Evolutionary conservation across 495 filamentous ascomycete species (phyloP).

Genomic region (Viridothelium virens): DNA sequence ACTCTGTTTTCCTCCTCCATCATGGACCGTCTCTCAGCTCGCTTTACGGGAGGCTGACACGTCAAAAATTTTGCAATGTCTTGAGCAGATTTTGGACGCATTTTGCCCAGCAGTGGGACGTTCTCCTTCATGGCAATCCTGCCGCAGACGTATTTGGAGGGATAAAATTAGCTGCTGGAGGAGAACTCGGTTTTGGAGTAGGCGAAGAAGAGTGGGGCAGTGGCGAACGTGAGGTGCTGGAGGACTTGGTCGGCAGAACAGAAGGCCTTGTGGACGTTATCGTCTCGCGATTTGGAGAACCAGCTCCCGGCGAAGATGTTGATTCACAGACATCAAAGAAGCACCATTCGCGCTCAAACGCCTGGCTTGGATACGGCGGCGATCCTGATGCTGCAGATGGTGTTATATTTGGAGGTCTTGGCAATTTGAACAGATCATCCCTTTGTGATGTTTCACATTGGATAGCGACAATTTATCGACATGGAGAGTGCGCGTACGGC

Average conservation of each 20-base stretch:
- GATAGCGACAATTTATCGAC: slow-evolving; percentile 75
- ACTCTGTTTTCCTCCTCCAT: slow-evolving; percentile 78
- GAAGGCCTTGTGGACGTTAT: slow-evolving; percentile 73
- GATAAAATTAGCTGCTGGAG: slow-evolving; percentile 82
- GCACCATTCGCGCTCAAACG: background rate
- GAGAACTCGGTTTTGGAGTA: slow-evolving; percentile 86
- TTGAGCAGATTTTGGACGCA: slow-evolving; percentile 77
- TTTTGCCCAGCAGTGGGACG: slow-evolving; percentile 77
- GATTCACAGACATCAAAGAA: slow-evolving; percentile 20
- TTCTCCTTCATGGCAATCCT: slow-evolving; percentile 83
- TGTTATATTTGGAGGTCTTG: slow-evolving; percentile 71
- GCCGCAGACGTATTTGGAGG: slow-evolving; percentile 69
- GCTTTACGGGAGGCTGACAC: slow-evolving; percentile 55
- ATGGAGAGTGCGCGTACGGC: slow-evolving; percentile 73
- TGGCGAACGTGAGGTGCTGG: slow-evolving; percentile 82
- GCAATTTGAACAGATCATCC: slow-evolving; percentile 56
- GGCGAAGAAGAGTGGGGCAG: slow-evolving; percentile 91
- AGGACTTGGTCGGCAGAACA: slow-evolving; percentile 61
- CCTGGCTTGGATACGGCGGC: slow-evolving; percentile 61
- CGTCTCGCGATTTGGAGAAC: slow-evolving; percentile 74
- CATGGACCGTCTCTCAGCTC: slow-evolving; percentile 62
- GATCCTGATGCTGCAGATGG: slow-evolving; percentile 67
- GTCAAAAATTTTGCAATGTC: slow-evolving; percentile 51
- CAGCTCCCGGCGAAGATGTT: slow-evolving; percentile 20
- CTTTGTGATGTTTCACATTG: slow-evolving; percentile 63